Conservation (phyloP, 192 early-diverging fungal genomes). For the Geosiphon pyriformis region DNA sequence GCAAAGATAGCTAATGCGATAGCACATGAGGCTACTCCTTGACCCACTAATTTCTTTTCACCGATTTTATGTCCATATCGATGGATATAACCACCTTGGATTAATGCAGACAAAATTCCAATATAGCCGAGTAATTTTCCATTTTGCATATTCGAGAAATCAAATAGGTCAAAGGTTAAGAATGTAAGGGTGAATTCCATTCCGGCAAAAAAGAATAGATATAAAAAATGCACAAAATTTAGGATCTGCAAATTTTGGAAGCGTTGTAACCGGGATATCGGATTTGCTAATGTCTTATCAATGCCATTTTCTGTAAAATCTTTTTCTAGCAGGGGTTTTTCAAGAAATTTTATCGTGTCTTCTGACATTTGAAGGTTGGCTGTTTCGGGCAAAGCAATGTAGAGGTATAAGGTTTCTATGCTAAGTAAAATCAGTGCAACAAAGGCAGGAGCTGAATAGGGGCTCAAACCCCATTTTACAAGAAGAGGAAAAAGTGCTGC, state of each 20-base stretch:
- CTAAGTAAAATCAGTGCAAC: slow-evolving; percentile 79
- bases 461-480: slow-evolving; percentile 48
- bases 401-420: slow-evolving; percentile 78
- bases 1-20: slow-evolving; percentile 61
- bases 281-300: not conserved
- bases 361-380: slow-evolving; percentile 19
- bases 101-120: slow-evolving; percentile 77
- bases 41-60: slow-evolving; percentile 68
- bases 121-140: slow-evolving; percentile 83
- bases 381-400: slow-evolving; percentile 72
- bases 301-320: not conserved
- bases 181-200: slow-evolving; percentile 99
- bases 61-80: slow-evolving; percentile 59
- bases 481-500: slow-evolving; percentile 34
- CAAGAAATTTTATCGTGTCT: no score
- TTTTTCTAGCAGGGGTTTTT: no score
- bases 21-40: slow-evolving; percentile 69
- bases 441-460: slow-evolving; percentile 84
- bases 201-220: slow-evolving; percentile 90
- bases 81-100: slow-evolving; percentile 93
- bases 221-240: slow-evolving; percentile 74
- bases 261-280: slow-evolving; percentile 17
- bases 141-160: slow-evolving; percentile 82
- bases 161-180: slow-evolving; percentile 87
- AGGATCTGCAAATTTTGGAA: slow-evolving; percentile 47